Conservation (phyloP, 257 asterid genomes). For the Jaltomata sinuosa region DNA sequence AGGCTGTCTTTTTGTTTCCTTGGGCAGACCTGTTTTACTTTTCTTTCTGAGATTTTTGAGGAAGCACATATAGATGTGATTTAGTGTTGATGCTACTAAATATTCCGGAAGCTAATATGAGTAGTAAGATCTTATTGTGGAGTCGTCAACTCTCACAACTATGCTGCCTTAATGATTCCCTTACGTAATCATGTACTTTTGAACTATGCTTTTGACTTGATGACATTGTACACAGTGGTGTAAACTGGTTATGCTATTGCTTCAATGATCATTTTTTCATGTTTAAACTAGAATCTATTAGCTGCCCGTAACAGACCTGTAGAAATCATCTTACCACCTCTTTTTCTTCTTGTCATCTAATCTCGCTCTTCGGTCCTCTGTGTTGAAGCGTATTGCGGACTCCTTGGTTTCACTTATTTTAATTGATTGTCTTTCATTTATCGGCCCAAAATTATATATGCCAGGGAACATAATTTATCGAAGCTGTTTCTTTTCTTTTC, state of each 20-base stretch:
- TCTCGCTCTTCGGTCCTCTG: not conserved
- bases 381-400: no score
- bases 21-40: no score
- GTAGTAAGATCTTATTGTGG: not conserved
- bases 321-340: not conserved
- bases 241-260: not conserved
- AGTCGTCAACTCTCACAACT: not conserved
- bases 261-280: not conserved
- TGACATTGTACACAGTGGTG: not conserved
- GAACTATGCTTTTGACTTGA: not conserved
- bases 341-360: not conserved
- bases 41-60: no score
- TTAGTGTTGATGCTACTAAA: not conserved
- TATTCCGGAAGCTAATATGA: not conserved
- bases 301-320: not conserved
- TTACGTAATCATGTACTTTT: not conserved
- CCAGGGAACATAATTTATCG: not conserved
- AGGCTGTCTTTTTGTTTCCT: no score
- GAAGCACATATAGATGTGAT: not conserved
- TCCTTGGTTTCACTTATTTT: not conserved
- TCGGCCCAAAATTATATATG: not conserved
- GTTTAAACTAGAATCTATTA: not conserved
- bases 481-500: not conserved
- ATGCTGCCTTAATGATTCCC: not conserved
- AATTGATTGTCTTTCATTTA: not conserved